A percentile compares a stretch with the other conserved stretches of the same genome.
Evolutionary conservation across 2,329 filamentous ascomycete genomes (phyloP).

Genomic region (Fusarium setosum): DNA sequence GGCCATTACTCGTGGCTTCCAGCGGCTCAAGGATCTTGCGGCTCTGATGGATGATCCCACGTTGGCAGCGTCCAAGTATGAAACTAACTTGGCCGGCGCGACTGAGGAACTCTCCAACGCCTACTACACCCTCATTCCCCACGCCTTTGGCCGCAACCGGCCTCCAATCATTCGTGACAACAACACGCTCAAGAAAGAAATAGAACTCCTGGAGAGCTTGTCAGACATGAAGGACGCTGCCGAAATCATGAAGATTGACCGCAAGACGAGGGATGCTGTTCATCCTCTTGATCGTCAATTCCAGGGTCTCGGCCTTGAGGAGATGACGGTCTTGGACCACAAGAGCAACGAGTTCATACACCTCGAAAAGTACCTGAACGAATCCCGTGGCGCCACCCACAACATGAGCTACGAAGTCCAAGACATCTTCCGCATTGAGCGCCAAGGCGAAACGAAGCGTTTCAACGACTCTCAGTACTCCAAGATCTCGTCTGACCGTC

Average conservation of each 20-base stretch:
- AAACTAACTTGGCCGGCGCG: conserved; percentile 51
- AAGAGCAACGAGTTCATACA: conserved; percentile 71
- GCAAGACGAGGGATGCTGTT: conserved; percentile 60
- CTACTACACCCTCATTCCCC: conserved; percentile 86
- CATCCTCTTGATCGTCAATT: conserved; percentile 80
- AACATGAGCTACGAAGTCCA: conserved; percentile 68
- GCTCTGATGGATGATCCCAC: conserved; percentile 68
- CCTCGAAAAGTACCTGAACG: conserved; percentile 74
- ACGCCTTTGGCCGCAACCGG: conserved; percentile 79
- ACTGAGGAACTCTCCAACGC: conserved; percentile 77
- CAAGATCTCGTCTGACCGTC: conserved; percentile 70
- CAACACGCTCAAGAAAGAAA: conserved; percentile 75
- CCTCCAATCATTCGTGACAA: conserved; percentile 74
- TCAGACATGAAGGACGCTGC: conserved; percentile 87
- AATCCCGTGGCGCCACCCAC: conserved; percentile 77
- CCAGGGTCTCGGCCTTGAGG: conserved; percentile 75
- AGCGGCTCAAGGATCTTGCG: conserved; percentile 80
- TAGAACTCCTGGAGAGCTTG: conserved; percentile 83
- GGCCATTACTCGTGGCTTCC: conserved; percentile 80
- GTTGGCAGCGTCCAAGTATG: conserved; percentile 58
- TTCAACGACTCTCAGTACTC: conserved; percentile 69
- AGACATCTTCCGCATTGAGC: conserved; percentile 86
- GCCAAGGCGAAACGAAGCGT: conserved; percentile 76
- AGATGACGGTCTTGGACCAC: conserved; percentile 77
- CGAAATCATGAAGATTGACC: conserved; percentile 78